Evolutionary conservation across 192 early-diverging fungal genomes (phyloP).

Genomic region (Linnemannia schmuckeri): DNA sequence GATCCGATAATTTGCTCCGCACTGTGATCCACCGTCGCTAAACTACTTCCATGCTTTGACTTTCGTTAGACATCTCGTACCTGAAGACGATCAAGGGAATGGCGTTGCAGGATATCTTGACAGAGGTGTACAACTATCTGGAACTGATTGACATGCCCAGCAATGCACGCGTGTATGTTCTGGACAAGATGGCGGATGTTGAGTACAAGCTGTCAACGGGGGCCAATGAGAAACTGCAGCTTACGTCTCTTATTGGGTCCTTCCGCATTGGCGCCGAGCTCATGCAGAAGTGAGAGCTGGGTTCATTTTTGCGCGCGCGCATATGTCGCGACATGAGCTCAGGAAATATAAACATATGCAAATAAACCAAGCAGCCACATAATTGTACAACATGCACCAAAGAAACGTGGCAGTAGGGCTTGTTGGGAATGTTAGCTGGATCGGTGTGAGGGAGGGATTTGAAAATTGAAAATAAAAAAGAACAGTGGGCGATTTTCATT

Average conservation of each 20-base stretch:
- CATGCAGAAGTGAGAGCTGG: slow-evolving; percentile 30
- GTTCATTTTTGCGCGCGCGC: neutral
- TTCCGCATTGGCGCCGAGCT: slow-evolving; percentile 84
- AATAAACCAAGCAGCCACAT: neutral
- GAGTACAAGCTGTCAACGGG: slow-evolving; percentile 92
- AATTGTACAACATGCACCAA: neutral
- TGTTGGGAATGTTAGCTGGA: neutral
- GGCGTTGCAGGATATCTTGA: slow-evolving; percentile 92
- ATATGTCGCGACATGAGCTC: neutral
- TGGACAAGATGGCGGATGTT: slow-evolving; percentile 89
- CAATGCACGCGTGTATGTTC: slow-evolving; percentile 73
- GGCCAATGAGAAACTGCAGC: slow-evolving; percentile 89
- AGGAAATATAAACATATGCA: neutral
- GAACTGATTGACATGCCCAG: slow-evolving; percentile 81
- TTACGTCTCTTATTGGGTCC: slow-evolving; percentile 87
- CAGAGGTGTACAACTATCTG: slow-evolving; percentile 78
- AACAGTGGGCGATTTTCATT: neutral
- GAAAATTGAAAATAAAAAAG: neutral
- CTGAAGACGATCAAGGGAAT: slow-evolving; percentile 89
- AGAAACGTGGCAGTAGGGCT: neutral
- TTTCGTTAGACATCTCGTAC: slow-evolving; percentile 72
- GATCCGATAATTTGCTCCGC: neutral
- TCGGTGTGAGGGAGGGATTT: neutral
- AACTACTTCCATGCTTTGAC: neutral
- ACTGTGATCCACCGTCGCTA: neutral